A percentile compares a stretch with the other conserved stretches of the same genome.
phyloP scores from a whole-genome alignment of 164 flowering plant genomes.

The Echeveria elegans region DNA sequence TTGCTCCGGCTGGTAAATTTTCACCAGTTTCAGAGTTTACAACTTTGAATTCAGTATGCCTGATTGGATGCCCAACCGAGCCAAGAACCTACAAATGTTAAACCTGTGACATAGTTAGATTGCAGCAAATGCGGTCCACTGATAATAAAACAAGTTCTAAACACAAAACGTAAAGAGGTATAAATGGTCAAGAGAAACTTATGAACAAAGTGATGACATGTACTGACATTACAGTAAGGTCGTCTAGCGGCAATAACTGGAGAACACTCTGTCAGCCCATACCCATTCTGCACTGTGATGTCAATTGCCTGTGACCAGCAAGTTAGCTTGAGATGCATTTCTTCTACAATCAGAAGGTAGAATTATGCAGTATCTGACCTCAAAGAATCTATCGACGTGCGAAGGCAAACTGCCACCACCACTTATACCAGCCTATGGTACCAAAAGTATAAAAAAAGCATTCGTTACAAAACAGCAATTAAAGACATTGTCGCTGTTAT shows the following conservation, averaged over 20 bases:
- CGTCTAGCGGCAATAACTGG: constrained; percentile 76
- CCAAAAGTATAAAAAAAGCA: neutral
- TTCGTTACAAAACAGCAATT: neutral
- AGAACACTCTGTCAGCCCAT: constrained; percentile 85
- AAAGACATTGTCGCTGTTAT: neutral
- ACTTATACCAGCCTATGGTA: constrained; percentile 77
- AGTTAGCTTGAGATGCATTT: neutral
- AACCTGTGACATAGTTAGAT: constrained; percentile 21
- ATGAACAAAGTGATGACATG: neutral
- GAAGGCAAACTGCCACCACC: constrained; percentile 92
- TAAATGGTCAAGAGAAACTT: neutral
- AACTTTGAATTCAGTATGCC: constrained; percentile 58
- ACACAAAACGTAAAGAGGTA: neutral
- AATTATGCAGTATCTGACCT: constrained; percentile 41
- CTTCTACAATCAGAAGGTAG: constrained; percentile 1
- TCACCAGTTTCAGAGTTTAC: constrained; percentile 65
- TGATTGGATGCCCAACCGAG: constrained; percentile 74
- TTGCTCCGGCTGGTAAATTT: constrained; percentile 60
- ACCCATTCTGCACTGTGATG: constrained; percentile 69
- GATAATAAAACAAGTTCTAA: no score
- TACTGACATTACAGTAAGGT: constrained; percentile 53
- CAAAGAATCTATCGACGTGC: constrained; percentile 77
- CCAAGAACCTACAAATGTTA: constrained; percentile 75
- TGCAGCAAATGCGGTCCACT: neutral
- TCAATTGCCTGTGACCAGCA: constrained; percentile 63